Evolutionary conservation across 352 stramenopile genomes (phyloP), one percentile per base, ranked within the genome.

Genomic region (Globisporangium cystogenes): DNA sequence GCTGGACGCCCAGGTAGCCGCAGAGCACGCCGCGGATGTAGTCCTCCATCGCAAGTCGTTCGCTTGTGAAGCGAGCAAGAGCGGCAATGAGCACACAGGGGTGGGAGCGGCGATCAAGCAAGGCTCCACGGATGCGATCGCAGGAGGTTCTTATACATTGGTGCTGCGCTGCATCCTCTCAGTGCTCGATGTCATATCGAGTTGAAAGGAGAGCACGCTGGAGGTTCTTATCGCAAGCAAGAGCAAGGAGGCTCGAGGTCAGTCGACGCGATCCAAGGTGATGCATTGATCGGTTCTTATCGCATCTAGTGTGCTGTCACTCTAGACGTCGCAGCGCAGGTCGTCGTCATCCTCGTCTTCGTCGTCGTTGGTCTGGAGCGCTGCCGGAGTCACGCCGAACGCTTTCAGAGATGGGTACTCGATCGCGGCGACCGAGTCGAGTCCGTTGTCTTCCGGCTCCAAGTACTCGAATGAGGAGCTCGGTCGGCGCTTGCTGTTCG

Each of bases 11-110:
- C 51, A 89, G 55, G 48, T 87, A 85, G 18, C 78, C 78, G 24
- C 78, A 89, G 16, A 89, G 47, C 21, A 87, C 61, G 7, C 78
- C 78, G 40, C 74, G 74, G 39, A 89, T 86, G 62, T 89, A 89
- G 52, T 89, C 75, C 40, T 89, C 78, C 75, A 87, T 86, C 24
- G 7, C 45, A n/a, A n/a, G n/a, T n/a, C n/a, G n/a, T n/a, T n/a
- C n/a, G n/a, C n/a, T n/a, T n/a, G n/a, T n/a, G n/a, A n/a, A n/a
- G n/a, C 16, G 37, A 23, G 43, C 7, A 35, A 14, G 24, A n/a
- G 43, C 29, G 29, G 11, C 29, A 35, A 35, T 35, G 29, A 18
- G 36, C 14, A 41, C 1, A 41, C 36, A 4, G 36, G 18, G 36
- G 12, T 12, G 36, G 18, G 5, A 41, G 36, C 7, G 36, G 36